Percentiles rank a stretch among this genome's conserved stretches.
Conservation (phyloP, 176 grass and related monocot species). For the Aegilops bicornis region DNA sequence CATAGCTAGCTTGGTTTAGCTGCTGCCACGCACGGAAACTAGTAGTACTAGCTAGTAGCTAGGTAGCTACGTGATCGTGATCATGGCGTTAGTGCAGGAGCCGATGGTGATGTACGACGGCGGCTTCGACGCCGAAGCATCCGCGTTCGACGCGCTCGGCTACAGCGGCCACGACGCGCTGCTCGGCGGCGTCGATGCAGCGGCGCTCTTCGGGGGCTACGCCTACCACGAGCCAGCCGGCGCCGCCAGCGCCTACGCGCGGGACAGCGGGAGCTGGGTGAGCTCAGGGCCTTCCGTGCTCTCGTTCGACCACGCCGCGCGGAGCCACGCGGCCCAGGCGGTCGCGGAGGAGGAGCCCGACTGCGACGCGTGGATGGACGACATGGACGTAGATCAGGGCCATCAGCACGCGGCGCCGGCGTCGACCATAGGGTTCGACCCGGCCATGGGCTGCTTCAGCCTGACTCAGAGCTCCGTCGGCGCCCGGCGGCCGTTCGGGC, state of each 20-base stretch:
- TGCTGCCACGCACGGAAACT: too few species aligned
- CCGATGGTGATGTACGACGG: conserved; percentile 8
- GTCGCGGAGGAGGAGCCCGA: conserved; percentile 18
- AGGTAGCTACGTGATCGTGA: not conserved
- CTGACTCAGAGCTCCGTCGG: too few species aligned
- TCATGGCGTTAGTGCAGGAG: conserved; percentile 50
- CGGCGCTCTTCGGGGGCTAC: not conserved
- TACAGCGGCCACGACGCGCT: not conserved
- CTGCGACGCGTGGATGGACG: conserved; percentile 67
- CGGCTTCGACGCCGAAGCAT: conserved; percentile 14
- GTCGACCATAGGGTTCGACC: conserved; percentile 27
- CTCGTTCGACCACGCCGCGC: conserved; percentile 34
- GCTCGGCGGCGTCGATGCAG: conserved; percentile 4
- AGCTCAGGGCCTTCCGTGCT: conserved; percentile 46
- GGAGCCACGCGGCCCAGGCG: not conserved
- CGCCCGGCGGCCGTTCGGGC: too few species aligned
- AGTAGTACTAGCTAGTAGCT: not conserved
- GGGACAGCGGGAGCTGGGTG: not conserved
- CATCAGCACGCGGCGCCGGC: not conserved
- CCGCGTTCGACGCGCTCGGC: conserved; percentile 27
- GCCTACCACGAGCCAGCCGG: not conserved
- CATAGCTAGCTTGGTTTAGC: too few species aligned
- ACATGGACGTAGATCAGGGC: conserved; percentile 29
- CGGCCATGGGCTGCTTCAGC: not conserved
- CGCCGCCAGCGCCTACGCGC: not conserved